phyloP scores from a whole-genome alignment of 1,284 basidiomycete species.

The Malassezia brasiliensis region DNA sequence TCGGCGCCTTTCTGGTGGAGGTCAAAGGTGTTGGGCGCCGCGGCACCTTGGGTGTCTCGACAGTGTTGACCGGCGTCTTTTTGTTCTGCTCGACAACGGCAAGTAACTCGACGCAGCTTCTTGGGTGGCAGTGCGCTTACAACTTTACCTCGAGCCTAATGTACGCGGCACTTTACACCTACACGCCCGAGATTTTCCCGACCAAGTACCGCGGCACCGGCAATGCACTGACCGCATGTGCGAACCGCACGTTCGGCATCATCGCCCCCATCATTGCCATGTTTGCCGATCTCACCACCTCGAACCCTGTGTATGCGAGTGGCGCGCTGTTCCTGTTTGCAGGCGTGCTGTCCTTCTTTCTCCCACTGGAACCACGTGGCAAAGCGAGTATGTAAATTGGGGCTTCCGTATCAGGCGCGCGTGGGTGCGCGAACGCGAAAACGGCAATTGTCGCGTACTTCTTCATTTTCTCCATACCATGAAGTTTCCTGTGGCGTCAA shows the following conservation, averaged over 20 bases:
- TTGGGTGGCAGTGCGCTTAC: conserved; percentile 15
- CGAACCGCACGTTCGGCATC: conserved; percentile 13
- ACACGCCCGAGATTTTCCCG: conserved; percentile 16
- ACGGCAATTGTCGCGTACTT: too few species aligned
- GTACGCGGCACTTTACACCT: conserved; percentile 11
- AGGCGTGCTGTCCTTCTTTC: not conserved
- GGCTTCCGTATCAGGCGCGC: not conserved
- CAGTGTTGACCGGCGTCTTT: conserved; percentile 8
- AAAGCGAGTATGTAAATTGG: conserved; percentile 2
- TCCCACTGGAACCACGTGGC: conserved; percentile 7
- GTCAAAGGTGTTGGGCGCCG: conserved; percentile 51
- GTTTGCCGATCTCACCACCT: conserved; percentile 32
- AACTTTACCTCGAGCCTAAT: conserved; percentile 4
- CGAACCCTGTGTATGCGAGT: conserved; percentile 49
- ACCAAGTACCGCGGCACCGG: conserved; percentile 11
- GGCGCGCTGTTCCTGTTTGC: conserved; percentile 10
- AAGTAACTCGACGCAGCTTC: not conserved
- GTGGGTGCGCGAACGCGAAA: too few species aligned
- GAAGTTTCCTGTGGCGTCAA: too few species aligned
- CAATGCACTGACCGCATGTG: conserved; percentile 2
- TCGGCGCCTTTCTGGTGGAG: conserved; percentile 52
- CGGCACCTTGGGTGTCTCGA: conserved; percentile 2
- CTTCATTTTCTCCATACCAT: too few species aligned
- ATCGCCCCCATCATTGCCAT: conserved; percentile 11
- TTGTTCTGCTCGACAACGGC: conserved; percentile 12